Evolutionary conservation across 805 yeast species (phyloP).

Genomic region (Millerozyma miso): DNA sequence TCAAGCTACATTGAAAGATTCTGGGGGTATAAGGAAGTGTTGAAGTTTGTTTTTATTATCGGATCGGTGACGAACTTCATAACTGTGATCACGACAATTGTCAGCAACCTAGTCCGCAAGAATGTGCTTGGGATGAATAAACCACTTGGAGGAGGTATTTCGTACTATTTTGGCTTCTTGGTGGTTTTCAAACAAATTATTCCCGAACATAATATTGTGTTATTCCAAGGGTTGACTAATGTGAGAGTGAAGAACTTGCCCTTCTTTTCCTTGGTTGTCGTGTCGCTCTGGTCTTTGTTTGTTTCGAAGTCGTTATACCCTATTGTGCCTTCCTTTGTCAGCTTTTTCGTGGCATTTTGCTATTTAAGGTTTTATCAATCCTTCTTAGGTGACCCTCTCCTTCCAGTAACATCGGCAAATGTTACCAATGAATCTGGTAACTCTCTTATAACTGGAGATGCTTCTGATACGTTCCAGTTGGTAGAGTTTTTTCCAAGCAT

Average conservation of each 20-base stretch:
- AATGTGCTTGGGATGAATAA: constrained; percentile 34
- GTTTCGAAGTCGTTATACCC: constrained; percentile 41
- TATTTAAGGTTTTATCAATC: constrained; percentile 77
- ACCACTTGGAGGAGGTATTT: constrained; percentile 51
- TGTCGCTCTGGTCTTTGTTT: constrained; percentile 32
- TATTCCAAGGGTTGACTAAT: constrained; percentile 42
- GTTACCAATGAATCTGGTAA: constrained; percentile 17
- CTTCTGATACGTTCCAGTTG: constrained; percentile 82
- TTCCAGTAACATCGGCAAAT: constrained; percentile 41
- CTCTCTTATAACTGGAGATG: constrained; percentile 64
- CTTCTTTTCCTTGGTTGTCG: constrained; percentile 34
- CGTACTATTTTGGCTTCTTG: constrained; percentile 49
- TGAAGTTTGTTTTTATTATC: constrained; percentile 47
- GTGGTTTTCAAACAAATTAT: constrained; percentile 56
- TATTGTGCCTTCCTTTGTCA: constrained; percentile 49
- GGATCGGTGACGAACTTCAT: constrained; percentile 54
- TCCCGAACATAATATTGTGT: constrained; percentile 52
- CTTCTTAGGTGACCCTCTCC: constrained; percentile 48
- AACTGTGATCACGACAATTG: constrained; percentile 42
- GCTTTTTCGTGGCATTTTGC: constrained; percentile 67
- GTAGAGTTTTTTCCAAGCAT: constrained; percentile 79
- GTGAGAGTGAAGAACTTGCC: constrained; percentile 64
- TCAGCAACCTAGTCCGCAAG: constrained; percentile 30
- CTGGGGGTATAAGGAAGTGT: constrained; percentile 49
- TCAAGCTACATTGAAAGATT: constrained; percentile 46